Evolutionary conservation across 2,329 filamentous ascomycete species (phyloP).

Genomic region (Didymella exigua): DNA sequence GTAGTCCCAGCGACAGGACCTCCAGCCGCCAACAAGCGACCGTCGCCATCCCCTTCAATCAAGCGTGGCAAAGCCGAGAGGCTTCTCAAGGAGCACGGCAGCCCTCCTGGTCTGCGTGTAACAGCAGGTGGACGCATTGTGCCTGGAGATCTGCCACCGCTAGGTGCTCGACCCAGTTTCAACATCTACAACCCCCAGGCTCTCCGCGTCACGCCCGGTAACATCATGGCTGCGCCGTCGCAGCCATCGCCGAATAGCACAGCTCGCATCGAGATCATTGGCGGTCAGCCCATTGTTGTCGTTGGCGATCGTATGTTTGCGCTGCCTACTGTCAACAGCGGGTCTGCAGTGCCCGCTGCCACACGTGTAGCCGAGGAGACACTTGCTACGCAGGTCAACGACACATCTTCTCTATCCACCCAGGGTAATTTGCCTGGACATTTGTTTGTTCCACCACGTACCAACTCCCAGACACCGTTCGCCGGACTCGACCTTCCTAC

Average conservation of each 20-base stretch:
- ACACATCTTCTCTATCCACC: slow-evolving; percentile 16
- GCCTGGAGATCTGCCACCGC: slow-evolving; percentile 51
- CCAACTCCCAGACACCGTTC: slow-evolving; percentile 30
- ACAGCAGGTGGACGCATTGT: slow-evolving; percentile 60
- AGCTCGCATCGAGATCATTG: slow-evolving; percentile 38
- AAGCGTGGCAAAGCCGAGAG: slow-evolving; percentile 57
- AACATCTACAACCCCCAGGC: slow-evolving; percentile 36
- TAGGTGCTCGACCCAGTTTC: slow-evolving; percentile 41
- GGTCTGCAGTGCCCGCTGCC: slow-evolving; percentile 16
- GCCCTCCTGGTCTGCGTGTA: slow-evolving; percentile 57
- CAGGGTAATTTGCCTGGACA: slow-evolving; percentile 20
- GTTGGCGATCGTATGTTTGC: slow-evolving; percentile 42
- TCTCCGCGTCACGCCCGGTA: slow-evolving; percentile 29
- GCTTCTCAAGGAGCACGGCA: slow-evolving; percentile 59
- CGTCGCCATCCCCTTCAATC: slow-evolving; percentile 57
- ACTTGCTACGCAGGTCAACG: slow-evolving; percentile 19
- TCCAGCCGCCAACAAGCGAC: slow-evolving; percentile 41
- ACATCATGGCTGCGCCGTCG: slow-evolving; percentile 33
- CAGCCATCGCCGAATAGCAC: slow-evolving; percentile 28
- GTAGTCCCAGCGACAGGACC: slow-evolving; percentile 21
- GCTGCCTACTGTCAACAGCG: slow-evolving; percentile 35
- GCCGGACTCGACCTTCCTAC: slow-evolving; percentile 32
- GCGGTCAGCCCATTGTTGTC: slow-evolving; percentile 40
- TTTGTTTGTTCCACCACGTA: slow-evolving; percentile 20
- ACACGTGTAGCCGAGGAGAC: slow-evolving; percentile 20